Conservation (phyloP, 345 rosid species). For the Gossypium arboreum region DNA sequence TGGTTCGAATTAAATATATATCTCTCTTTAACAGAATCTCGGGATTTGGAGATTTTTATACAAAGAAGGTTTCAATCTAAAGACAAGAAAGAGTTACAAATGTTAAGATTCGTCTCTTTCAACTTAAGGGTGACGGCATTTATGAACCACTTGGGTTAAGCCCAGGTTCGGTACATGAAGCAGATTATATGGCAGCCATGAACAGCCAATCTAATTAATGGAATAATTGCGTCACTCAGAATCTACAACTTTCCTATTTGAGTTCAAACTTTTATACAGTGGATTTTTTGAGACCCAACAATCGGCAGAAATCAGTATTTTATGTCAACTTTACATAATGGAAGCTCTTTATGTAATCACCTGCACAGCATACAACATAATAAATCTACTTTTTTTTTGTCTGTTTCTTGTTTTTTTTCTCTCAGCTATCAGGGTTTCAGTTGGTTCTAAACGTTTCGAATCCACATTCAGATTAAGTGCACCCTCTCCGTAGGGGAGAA, state of each 20-base stretch:
- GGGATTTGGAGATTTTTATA: background rate
- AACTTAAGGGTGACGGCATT: background rate
- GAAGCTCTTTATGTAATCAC: constrained; percentile 14
- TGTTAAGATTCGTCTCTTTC: background rate
- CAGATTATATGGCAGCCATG: background rate
- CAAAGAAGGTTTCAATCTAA: too few species aligned
- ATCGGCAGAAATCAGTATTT: constrained; percentile 4
- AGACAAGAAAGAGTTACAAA: background rate
- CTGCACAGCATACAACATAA: background rate
- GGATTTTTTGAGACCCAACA: constrained; percentile 6
- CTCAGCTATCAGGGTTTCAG: background rate
- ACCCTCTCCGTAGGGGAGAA: background rate
- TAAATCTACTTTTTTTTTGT: constrained; percentile 10
- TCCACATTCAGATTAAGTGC: background rate
- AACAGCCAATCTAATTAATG: constrained; percentile 11
- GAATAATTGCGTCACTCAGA: constrained; percentile 12
- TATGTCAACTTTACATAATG: constrained; percentile 19
- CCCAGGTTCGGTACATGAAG: background rate
- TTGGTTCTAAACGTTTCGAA: constrained; percentile 4
- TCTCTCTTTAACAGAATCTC: background rate
- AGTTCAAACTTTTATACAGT: constrained; percentile 15
- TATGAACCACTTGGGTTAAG: background rate
- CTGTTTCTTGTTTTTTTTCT: constrained; percentile 11
- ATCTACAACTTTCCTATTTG: constrained; percentile 23
- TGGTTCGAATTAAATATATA: background rate